Base-by-base conservation (phyloP, 805 yeast species). In the Candida montana region DNA sequence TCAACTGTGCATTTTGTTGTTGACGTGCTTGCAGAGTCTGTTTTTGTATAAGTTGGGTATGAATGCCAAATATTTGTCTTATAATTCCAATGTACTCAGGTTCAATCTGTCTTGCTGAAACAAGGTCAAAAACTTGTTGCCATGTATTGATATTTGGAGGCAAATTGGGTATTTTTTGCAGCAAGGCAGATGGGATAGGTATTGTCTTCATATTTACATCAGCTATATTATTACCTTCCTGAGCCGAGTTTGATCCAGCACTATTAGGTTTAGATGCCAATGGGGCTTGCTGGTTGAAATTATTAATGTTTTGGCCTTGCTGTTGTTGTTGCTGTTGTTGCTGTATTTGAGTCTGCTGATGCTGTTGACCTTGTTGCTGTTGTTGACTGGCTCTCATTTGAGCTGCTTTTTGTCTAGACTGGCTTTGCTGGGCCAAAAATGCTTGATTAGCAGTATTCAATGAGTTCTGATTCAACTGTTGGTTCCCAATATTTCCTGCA, bases 81-180 rank as follows among this genome's bases (percentile, higher is more conserved):
- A 85, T 77, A 19, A 74, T 59, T 13, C 75, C 75, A 66, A 81
- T 64, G 21, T 74, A 75, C 27, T 77, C 72, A 7, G 75, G 72
- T 1, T 84, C 77, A 31, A 85, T 63, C 45, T 76, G 67, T 45
- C 77, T 78, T 48, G 75, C 72, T 48, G 77, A 74, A 33, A 79
- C 62, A 50, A 80, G 72, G 32, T 80, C 82, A 59, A 80, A 77
- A 23, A 87, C 77, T 56, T 80, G 85, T 18, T 78, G 75, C 96
- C 96, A 89, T 7, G 95, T 85, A 50, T 75, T 81, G 23, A 81
- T 81, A 37, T 79, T 82, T 12, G 81, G 81, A 0, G 96, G 96
- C 27, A 87, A 67, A 35, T 75, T 81, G 9, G 95, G 95, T 35
- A 87, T 74, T 52, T 76, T 76, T 40, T 73, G 69, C 17, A 87